Percentiles rank a stretch among this genome's conserved stretches.
These are phyloP conservation scores for Prunus mume DNA, from an alignment of 306 rosid species.

Conservation along the genomic window DNA sequence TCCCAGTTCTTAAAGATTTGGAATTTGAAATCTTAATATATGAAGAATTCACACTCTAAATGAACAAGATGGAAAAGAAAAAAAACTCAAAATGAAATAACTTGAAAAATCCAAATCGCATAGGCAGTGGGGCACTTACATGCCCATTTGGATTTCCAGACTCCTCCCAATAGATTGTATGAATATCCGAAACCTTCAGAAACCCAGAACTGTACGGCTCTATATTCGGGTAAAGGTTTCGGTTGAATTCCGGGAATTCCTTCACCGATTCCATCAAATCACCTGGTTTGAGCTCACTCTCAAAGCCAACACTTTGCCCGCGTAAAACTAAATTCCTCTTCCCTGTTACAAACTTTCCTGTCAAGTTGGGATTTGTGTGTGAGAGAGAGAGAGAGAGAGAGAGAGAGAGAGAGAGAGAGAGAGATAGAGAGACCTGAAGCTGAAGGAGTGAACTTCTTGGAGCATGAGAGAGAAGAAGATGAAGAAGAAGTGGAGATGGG, in stretches of 20 bases:
- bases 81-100: too few species aligned
- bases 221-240: slow-evolving; percentile 52
- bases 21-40: background rate
- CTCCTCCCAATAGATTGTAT: slow-evolving; percentile 86
- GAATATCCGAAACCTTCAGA: slow-evolving; percentile 80
- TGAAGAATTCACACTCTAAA: background rate
- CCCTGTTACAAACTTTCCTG: slow-evolving; percentile 34
- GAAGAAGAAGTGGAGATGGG: slow-evolving; percentile 4
- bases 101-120: too few species aligned
- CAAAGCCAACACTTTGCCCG: slow-evolving; percentile 35
- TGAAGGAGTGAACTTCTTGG: slow-evolving; percentile 4
- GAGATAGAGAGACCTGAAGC: slow-evolving; percentile 28
- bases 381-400: slow-evolving; percentile 4
- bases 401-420: slow-evolving; percentile 7
- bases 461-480: background rate
- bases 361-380: background rate
- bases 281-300: slow-evolving; percentile 30
- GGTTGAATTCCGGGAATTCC: slow-evolving; percentile 38
- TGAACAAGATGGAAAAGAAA: background rate
- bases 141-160: slow-evolving; percentile 85
- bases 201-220: slow-evolving; percentile 65
- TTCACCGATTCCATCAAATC: slow-evolving; percentile 57
- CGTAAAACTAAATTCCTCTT: slow-evolving; percentile 28
- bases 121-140: slow-evolving; percentile 44
- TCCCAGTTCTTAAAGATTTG: background rate